Evolutionary conservation across 345 rosid genomes (phyloP).

Genomic region (Stellera chamaejasme): DNA sequence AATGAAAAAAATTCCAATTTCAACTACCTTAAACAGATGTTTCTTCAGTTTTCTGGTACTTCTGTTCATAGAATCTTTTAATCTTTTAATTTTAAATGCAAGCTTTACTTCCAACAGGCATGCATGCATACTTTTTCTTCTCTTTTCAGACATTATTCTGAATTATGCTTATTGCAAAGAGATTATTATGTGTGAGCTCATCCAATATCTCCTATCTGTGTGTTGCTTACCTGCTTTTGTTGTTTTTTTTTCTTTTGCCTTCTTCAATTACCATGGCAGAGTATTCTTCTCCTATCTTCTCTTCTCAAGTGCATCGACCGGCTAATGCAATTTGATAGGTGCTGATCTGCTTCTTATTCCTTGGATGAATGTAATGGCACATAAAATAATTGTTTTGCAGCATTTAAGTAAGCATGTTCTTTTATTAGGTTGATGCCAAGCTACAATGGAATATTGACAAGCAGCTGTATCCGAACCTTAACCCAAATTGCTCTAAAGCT

Average conservation of each 20-base stretch:
- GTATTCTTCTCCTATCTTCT: constrained; percentile 62
- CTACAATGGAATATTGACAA: constrained; percentile 83
- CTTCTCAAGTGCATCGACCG: constrained; percentile 94
- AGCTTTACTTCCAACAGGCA: no score
- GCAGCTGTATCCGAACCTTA: constrained; percentile 87
- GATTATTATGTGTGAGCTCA: no score
- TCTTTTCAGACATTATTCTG: no score
- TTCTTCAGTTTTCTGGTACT: no score
- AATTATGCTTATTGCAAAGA: no score
- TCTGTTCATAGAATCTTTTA: no score
- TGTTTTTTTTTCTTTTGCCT: constrained; percentile 9
- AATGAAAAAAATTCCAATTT: no score
- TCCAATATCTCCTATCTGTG: constrained; percentile 4
- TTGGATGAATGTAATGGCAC: constrained; percentile 5
- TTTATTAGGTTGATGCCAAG: constrained; percentile 84
- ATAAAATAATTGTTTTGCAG: constrained; percentile 7
- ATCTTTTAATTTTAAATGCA: no score
- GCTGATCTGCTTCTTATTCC: constrained; percentile 23
- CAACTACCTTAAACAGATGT: no score
- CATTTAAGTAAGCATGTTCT: constrained; percentile 5
- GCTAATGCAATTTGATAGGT: constrained; percentile 96
- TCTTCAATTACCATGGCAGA: constrained; percentile 40
- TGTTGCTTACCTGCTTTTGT: constrained; percentile 4
- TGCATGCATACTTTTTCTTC: no score
- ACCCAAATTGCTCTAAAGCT: constrained; percentile 80